Percentiles rank a stretch among this genome's conserved stretches.
Conservation (phyloP, 2,329 filamentous ascomycete genomes). For the Ophiobolus disseminans region DNA sequence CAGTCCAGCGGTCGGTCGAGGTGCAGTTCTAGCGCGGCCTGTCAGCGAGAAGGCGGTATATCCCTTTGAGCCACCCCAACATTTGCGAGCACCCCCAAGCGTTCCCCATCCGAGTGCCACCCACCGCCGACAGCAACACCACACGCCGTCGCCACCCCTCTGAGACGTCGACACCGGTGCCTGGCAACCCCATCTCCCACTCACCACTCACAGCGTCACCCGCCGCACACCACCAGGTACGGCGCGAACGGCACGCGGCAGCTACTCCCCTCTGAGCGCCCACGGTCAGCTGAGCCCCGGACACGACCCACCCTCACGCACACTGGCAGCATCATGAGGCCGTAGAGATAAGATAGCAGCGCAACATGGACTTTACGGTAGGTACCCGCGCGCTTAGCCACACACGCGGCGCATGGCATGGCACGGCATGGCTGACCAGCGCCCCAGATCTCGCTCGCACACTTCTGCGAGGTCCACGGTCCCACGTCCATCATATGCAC, state of each 20-base stretch:
- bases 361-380: conserved; percentile 52
- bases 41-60: conserved; percentile 16
- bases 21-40: conserved; percentile 16
- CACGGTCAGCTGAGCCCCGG: conserved; percentile 45
- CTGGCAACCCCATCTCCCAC: conserved; percentile 17
- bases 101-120: conserved; percentile 9
- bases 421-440: conserved; percentile 33
- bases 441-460: conserved; percentile 64
- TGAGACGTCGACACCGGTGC: conserved; percentile 30
- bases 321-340: conserved; percentile 37
- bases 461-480: conserved; percentile 69
- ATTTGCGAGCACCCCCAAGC: conserved; percentile 21
- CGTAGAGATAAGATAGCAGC: conserved; percentile 34
- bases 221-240: conserved; percentile 26
- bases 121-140: conserved; percentile 27
- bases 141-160: conserved; percentile 4
- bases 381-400: conserved; percentile 30
- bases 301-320: conserved; percentile 32
- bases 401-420: not conserved
- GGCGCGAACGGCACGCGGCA: conserved; percentile 20
- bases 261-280: conserved; percentile 31
- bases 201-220: conserved; percentile 37
- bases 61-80: conserved; percentile 22
- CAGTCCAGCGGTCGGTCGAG: conserved; percentile 3
- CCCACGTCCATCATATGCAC: conserved; percentile 68